Evolutionary conservation across 768 basidiomycete species (phyloP).

Genomic region (Rubroboletus satanas): DNA sequence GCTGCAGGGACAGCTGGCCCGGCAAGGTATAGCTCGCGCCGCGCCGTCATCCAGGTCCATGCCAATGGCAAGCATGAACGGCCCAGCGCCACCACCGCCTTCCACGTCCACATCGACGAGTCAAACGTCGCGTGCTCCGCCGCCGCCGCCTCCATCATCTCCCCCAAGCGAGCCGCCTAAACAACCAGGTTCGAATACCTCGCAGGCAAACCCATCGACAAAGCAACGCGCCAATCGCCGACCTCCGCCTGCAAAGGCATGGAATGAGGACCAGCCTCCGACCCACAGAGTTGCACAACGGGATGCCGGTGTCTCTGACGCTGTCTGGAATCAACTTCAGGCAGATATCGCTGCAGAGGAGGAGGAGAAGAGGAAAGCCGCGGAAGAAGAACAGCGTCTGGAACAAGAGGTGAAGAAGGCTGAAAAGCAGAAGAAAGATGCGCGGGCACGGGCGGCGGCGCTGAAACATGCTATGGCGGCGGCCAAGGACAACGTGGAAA

Average conservation of each 20-base stretch:
- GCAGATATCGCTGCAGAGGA: constrained; percentile 29
- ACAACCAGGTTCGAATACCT: neutral
- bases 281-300: constrained; percentile 25
- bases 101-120: constrained; percentile 18
- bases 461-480: constrained; percentile 17
- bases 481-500: constrained; percentile 19
- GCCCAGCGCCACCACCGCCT: constrained; percentile 18
- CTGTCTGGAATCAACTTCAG: constrained; percentile 50
- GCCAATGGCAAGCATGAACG: constrained; percentile 22
- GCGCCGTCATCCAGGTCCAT: neutral
- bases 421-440: constrained; percentile 7
- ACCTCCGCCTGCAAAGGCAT: neutral
- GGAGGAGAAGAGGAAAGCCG: constrained; percentile 16
- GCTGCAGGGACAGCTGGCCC: constrained; percentile 22
- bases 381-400: constrained; percentile 18
- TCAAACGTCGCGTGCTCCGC: constrained; percentile 19
- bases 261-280: constrained; percentile 1
- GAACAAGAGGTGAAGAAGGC: constrained; percentile 17
- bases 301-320: constrained; percentile 53
- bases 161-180: constrained; percentile 3
- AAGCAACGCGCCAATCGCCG: neutral
- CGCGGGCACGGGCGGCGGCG: constrained; percentile 8
- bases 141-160: constrained; percentile 16
- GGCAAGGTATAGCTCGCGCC: constrained; percentile 12
- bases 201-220: neutral